Base-by-base conservation (phyloP, 2,329 filamentous ascomycete species). In the Neopestalotiopsis rosae region DNA sequence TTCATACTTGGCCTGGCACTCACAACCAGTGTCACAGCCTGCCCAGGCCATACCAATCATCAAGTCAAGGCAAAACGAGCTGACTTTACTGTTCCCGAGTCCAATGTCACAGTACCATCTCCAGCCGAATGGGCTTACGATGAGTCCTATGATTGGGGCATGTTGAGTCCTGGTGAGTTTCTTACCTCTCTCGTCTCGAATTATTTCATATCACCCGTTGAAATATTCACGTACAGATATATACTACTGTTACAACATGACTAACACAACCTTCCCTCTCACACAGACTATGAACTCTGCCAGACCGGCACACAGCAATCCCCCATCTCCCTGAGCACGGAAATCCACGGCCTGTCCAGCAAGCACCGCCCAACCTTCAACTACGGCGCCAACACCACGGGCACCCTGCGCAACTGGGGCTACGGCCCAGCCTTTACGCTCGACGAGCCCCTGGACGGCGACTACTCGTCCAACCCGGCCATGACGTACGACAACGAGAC, bases 281-380 rank as follows among this genome's bases (percentile, higher is more conserved):
- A 6, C 38, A 30, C 61, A 65, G 62, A 32, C n/a, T 65, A 65
- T n/a, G 40, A 14, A 24, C 75, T 81, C 24, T 87, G 85, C 77
- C 85, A 86, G 71, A 83, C 80, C 17, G 85, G 85, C 45, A 85
- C 83, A 0, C 81, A 84, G 68, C 85, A 87, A 73, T 83, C 84
- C 0, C 85, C 85, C 6, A 87, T 87, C 65, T 76, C 79, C 0
- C 79, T 87, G 7, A 76, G 74, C 9, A 10, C 9, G 57, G 75
- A 82, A 38, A 73, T 76, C 28, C 76, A 81, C 67, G 83, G 83
- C 7, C 77, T 85, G 4, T 79, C 83, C 24, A 14, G 6, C 20
- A 77, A 76, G 32, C 83, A 85, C 72, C 75, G 75, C 1, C 79
- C 82, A 4, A 73, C 61, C 17, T 86, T 87, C 76, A 77, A 81